Evolutionary conservation across 2,329 filamentous ascomycete species (phyloP).

Genomic region (Ilyonectria robusta): DNA sequence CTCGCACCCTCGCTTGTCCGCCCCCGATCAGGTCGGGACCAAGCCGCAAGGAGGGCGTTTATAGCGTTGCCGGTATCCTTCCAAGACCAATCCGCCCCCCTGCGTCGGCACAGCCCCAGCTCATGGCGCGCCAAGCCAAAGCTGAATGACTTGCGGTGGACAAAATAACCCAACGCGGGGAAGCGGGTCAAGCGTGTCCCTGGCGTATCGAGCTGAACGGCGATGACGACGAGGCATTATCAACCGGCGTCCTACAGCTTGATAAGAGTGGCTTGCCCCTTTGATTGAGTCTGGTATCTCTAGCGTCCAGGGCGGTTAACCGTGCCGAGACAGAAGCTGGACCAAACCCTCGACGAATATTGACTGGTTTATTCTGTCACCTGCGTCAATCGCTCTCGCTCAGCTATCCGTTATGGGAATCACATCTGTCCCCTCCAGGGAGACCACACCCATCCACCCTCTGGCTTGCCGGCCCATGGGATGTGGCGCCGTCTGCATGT

Average conservation of each 20-base stretch:
- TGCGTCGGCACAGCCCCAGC: slow-evolving; percentile 43
- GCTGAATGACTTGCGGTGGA: slow-evolving; percentile 37
- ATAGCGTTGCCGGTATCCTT: slow-evolving; percentile 35
- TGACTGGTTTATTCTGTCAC: slow-evolving; percentile 7
- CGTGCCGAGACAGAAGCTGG: background rate
- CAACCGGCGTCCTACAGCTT: background rate
- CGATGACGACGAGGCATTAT: slow-evolving; percentile 24
- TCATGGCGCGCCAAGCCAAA: slow-evolving; percentile 35
- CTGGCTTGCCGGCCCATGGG: slow-evolving; percentile 4
- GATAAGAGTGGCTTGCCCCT: background rate
- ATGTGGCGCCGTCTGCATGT: slow-evolving; percentile 16
- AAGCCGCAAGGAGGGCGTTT: slow-evolving; percentile 29
- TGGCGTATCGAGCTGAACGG: background rate
- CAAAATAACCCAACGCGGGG: slow-evolving; percentile 23
- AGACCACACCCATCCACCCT: background rate
- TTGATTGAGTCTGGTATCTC: background rate
- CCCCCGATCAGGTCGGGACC: slow-evolving; percentile 24
- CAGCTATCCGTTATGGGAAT: slow-evolving; percentile 24
- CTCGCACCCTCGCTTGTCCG: slow-evolving; percentile 30
- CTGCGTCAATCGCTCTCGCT: slow-evolving; percentile 16
- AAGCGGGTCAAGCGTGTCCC: slow-evolving; percentile 21
- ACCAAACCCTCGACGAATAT: background rate
- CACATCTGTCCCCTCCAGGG: background rate
- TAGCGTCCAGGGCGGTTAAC: background rate
- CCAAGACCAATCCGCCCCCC: slow-evolving; percentile 34